Evolutionary conservation across 257 asterid genomes (phyloP).

Genomic region (Haberlea rhodopensis): DNA sequence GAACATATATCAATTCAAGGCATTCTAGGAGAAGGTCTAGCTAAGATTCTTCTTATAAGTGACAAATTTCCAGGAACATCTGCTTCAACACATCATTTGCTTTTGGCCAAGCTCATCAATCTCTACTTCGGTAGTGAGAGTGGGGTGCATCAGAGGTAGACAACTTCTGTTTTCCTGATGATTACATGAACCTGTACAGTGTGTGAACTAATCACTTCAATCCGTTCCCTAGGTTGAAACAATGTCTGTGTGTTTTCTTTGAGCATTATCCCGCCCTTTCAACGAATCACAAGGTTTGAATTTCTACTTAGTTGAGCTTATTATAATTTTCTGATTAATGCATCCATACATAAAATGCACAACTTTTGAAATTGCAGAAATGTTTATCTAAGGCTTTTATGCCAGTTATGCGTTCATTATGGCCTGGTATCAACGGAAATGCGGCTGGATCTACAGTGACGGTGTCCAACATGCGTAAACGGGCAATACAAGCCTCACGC

Average conservation of each 20-base stretch:
- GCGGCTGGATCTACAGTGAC: constrained; percentile 47
- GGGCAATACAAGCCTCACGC: constrained; percentile 86
- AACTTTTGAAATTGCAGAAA: constrained; percentile 50
- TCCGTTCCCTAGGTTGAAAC: constrained; percentile 66
- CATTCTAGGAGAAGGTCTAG: constrained; percentile 83
- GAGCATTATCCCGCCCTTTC: constrained; percentile 95
- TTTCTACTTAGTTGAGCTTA: constrained; percentile 18
- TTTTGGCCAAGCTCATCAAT: constrained; percentile 66
- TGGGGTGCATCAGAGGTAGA: constrained; percentile 59
- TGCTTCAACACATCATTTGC: constrained; percentile 49
- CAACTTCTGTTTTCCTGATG: constrained; percentile 23
- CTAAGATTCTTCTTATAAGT: constrained; percentile 80
- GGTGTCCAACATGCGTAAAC: constrained; percentile 83
- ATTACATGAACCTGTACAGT: not conserved
- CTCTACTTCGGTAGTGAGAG: constrained; percentile 61
- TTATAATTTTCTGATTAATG: constrained; percentile 1
- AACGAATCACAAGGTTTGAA: constrained; percentile 70
- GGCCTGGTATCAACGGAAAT: constrained; percentile 88
- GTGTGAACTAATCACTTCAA: constrained; percentile 18
- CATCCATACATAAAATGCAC: constrained; percentile 6
- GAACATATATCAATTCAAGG: constrained; percentile 62
- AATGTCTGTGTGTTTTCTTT: constrained; percentile 86
- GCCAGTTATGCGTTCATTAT: constrained; percentile 76
- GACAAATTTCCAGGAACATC: constrained; percentile 49
- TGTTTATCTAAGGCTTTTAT: constrained; percentile 73